A percentile compares a stretch with the other conserved stretches of the same genome.
phyloP scores from a whole-genome alignment of 495 filamentous ascomycete genomes.

The Tuber microsphaerosporum region DNA sequence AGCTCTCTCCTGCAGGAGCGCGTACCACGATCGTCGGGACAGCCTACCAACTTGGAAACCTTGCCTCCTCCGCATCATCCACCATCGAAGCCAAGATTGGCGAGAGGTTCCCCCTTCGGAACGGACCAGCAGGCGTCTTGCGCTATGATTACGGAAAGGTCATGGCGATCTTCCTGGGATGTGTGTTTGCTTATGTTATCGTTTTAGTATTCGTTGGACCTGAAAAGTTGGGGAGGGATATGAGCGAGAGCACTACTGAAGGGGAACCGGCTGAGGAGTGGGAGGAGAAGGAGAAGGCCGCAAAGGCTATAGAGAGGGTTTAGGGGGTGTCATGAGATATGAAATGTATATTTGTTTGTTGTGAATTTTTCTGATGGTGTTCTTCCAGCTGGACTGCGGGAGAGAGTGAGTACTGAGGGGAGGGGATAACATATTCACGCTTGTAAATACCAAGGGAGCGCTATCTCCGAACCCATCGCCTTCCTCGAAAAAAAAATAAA shows the following conservation, averaged over 20 bases:
- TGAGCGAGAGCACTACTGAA: constrained; percentile 17
- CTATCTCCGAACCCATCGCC: background rate
- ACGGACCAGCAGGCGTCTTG: constrained; percentile 44
- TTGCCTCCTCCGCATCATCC: constrained; percentile 58
- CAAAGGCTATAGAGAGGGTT: constrained; percentile 7
- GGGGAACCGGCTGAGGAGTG: constrained; percentile 4
- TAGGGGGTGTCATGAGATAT: background rate
- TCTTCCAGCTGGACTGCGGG: background rate
- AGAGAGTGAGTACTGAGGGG: background rate
- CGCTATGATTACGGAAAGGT: constrained; percentile 83
- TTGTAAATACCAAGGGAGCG: background rate
- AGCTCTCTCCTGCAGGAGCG: constrained; percentile 64
- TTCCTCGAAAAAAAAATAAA: no score
- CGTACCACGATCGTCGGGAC: constrained; percentile 59
- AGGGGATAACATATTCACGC: background rate
- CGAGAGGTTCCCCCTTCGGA: constrained; percentile 63
- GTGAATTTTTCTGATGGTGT: background rate
- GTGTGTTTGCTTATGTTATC: constrained; percentile 78
- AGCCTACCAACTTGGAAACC: constrained; percentile 68
- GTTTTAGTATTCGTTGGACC: constrained; percentile 68
- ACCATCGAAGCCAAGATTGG: constrained; percentile 56
- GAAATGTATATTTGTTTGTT: background rate
- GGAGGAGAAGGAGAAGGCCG: constrained; percentile 6
- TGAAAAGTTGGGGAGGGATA: constrained; percentile 52
- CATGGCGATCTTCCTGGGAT: constrained; percentile 88